Base-by-base conservation (phyloP, 2,329 filamentous ascomycete species). In the Arachnomyces sp. region DNA sequence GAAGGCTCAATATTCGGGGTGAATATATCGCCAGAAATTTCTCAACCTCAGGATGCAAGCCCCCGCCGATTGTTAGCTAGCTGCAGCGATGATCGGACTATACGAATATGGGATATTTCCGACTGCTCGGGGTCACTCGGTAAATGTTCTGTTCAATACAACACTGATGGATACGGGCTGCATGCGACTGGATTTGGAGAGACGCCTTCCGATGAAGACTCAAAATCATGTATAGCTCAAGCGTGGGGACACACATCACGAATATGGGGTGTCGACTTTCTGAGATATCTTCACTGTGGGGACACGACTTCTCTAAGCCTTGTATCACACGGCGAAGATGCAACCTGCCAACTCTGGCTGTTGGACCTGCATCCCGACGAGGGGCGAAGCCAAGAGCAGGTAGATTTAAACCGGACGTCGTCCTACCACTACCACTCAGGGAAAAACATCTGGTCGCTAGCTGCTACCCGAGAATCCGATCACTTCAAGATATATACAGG, bases 1-100 rank as follows among this genome's bases (percentile, higher is more conserved):
- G 88, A 95, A 54, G 92, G 92, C 0, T 95, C 90, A 1, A 82
- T 98, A 18, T 98, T 95, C 50, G 89, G 87, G 1, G 84, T 98
- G 2, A 73, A 79, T 25, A 82, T 96, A 28, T 94, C 87, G 0
- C 66, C 73, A 1, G 56, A 65, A 49, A 60, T 81, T 14, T 45
- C 47, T 5, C 49, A 63, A 15, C 46, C 58, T 2, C 58, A 64
- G 11, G 51, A 46, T 12, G 66, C 65, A 0, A 56, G 54, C 5
- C 57, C 57, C 14, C 65, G 68, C 17, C 72, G 84, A 38, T 60
- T 94, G n/a, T 70, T 98, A 28, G 84, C 82, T 11, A 95, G 85
- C 53, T 98, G 92, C 58, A 96, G 90, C 55, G 92, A 98, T 56
- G 92, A 98, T 61, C 76, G 92, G 37, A 94, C 88, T 0, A 78